A percentile compares a stretch with the other conserved stretches of the same genome.
phyloP scores from a whole-genome alignment of 140 eudicot species.

The Bidens hawaiensis region DNA sequence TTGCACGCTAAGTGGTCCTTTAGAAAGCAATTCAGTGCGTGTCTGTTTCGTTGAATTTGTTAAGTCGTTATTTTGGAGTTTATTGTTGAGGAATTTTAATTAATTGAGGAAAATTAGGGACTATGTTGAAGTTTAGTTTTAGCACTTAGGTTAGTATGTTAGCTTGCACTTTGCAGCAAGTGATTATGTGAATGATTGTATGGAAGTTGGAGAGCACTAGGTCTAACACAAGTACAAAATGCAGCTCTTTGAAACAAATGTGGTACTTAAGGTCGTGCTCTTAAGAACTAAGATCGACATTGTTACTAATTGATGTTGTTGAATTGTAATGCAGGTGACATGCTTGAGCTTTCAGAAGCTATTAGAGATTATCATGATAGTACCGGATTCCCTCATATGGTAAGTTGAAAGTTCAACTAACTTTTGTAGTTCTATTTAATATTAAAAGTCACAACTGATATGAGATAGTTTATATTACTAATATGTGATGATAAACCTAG shows the following conservation, averaged over 20 bases:
- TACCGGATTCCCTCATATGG: constrained; percentile 75
- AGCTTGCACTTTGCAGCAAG: constrained; percentile 18
- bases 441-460: not conserved
- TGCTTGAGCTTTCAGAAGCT: constrained; percentile 96
- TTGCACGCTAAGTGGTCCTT: too few species aligned
- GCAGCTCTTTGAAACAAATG: constrained; percentile 13
- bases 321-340: constrained; percentile 54
- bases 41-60: too few species aligned
- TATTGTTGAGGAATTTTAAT: not conserved
- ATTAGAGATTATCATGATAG: constrained; percentile 94
- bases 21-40: too few species aligned
- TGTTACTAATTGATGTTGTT: not conserved
- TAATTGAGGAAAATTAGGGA: not conserved
- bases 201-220: not conserved
- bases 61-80: constrained; percentile 1
- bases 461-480: constrained; percentile 5
- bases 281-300: not conserved
- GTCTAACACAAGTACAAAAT: constrained; percentile 1
- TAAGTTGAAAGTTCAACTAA: constrained; percentile 25
- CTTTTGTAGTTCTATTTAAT: too few species aligned
- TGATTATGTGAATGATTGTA: constrained; percentile 2
- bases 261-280: not conserved
- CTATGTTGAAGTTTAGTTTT: not conserved
- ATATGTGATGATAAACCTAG: constrained; percentile 5
- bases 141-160: not conserved